Conservation (phyloP, 2,329 filamentous ascomycete genomes). For the Verticillium longisporum region DNA sequence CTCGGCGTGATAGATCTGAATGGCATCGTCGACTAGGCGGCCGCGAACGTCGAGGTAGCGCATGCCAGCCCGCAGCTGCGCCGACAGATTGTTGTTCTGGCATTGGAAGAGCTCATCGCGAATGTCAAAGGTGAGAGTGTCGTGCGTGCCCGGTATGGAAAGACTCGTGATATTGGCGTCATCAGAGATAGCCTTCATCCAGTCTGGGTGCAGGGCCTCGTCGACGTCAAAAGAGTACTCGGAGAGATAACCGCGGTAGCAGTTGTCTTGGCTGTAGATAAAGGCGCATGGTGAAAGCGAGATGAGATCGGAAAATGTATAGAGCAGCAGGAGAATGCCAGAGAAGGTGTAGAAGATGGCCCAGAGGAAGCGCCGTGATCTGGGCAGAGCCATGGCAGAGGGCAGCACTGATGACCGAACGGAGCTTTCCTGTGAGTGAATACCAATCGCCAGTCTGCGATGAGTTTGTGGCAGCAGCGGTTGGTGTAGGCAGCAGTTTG, state of each 20-base stretch:
- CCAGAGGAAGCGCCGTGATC: neutral
- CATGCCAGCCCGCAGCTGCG: conserved; percentile 38
- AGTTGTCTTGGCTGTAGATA: conserved; percentile 11
- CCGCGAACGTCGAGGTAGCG: conserved; percentile 44
- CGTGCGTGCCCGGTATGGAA: conserved; percentile 46
- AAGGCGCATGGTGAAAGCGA: conserved; percentile 16
- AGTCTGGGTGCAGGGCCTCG: conserved; percentile 22
- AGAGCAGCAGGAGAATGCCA: conserved; percentile 11
- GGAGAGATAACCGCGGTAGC: conserved; percentile 25
- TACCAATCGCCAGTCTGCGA: no score
- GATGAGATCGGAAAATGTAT: conserved; percentile 17
- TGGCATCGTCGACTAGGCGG: conserved; percentile 30
- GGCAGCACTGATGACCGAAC: neutral
- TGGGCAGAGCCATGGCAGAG: neutral
- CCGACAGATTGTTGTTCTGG: conserved; percentile 37
- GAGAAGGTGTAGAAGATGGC: conserved; percentile 9
- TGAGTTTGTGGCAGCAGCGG: neutral
- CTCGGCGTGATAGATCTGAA: conserved; percentile 40
- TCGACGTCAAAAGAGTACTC: conserved; percentile 35
- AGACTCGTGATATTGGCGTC: conserved; percentile 31
- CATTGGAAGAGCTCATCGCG: conserved; percentile 30
- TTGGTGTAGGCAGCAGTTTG: neutral
- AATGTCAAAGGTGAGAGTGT: conserved; percentile 42
- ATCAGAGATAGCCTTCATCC: conserved; percentile 39
- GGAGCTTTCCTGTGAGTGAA: neutral